phyloP scores from a whole-genome alignment of 2,329 filamentous ascomycete genomes.

The Didymella sp. region DNA sequence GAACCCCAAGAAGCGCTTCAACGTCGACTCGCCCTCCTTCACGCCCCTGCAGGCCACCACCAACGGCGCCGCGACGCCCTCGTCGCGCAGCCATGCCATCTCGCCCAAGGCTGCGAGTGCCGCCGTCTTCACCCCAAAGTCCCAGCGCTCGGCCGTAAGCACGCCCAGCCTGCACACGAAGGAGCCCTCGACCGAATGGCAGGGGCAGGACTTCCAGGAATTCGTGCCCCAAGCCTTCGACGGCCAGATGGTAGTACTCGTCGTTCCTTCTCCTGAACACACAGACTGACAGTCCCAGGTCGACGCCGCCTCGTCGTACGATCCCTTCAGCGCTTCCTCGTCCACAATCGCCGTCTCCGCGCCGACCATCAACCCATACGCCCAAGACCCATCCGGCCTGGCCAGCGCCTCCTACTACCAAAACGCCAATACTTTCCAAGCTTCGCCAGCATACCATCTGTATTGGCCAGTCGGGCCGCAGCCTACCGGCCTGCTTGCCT shows the following conservation, averaged over 20 bases:
- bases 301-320: conserved; percentile 50
- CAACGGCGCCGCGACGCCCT: conserved; percentile 55
- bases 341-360: conserved; percentile 45
- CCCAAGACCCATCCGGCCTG: conserved; percentile 70
- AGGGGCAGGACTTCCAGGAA: conserved; percentile 57
- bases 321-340: conserved; percentile 53
- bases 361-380: conserved; percentile 69
- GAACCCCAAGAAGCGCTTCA: conserved; percentile 75
- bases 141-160: conserved; percentile 51
- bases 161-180: conserved; percentile 56
- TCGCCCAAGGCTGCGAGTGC: conserved; percentile 91
- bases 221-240: conserved; percentile 65
- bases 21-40: conserved; percentile 96
- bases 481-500: conserved; percentile 79
- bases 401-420: conserved; percentile 71
- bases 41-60: conserved; percentile 69
- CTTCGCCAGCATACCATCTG: conserved; percentile 75
- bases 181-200: conserved; percentile 57
- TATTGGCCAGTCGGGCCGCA: conserved; percentile 89
- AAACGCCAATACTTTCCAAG: conserved; percentile 61
- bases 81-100: conserved; percentile 74
- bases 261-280: neutral
- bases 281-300: conserved; percentile 30
- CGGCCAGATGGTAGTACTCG: conserved; percentile 59
- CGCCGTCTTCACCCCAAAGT: conserved; percentile 81